phyloP scores from a whole-genome alignment of 164 flowering plant genomes.

The Magnolia changhungtana region DNA sequence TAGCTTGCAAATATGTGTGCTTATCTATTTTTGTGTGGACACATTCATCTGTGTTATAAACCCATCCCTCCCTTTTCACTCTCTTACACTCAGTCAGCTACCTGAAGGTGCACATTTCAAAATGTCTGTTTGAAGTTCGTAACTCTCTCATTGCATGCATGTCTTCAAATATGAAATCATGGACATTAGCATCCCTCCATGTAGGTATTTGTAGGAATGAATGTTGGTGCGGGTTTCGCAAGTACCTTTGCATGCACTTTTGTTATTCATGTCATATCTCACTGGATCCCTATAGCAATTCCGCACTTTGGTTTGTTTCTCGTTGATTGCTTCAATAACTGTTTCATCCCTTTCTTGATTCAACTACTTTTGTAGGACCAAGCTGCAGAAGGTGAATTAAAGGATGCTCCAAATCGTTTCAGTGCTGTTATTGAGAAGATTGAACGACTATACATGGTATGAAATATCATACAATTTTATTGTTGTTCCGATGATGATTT shows the following conservation, averaged over 20 bases:
- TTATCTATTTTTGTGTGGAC: no score
- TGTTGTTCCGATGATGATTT: not conserved
- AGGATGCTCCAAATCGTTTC: constrained; percentile 76
- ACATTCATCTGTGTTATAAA: no score
- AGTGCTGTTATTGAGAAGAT: constrained; percentile 97
- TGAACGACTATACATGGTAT: constrained; percentile 91
- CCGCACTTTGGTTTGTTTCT: not conserved
- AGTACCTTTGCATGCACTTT: not conserved
- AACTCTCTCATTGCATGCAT: not conserved
- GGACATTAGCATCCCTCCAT: not conserved
- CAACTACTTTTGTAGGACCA: constrained; percentile 30
- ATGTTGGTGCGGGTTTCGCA: not conserved
- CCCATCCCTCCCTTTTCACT: not conserved
- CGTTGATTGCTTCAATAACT: not conserved
- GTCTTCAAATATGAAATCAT: no score
- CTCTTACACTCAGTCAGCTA: not conserved
- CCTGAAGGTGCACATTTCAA: not conserved
- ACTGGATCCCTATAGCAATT: not conserved
- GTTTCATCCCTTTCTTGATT: not conserved
- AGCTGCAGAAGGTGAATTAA: constrained; percentile 39
- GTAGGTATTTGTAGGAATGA: not conserved
- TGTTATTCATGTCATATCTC: not conserved
- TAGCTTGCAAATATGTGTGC: no score
- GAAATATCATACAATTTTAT: not conserved
- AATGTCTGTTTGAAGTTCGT: not conserved